Evolutionary conservation across 306 rosid genomes (phyloP).

Genomic region (Pyrus communis): DNA sequence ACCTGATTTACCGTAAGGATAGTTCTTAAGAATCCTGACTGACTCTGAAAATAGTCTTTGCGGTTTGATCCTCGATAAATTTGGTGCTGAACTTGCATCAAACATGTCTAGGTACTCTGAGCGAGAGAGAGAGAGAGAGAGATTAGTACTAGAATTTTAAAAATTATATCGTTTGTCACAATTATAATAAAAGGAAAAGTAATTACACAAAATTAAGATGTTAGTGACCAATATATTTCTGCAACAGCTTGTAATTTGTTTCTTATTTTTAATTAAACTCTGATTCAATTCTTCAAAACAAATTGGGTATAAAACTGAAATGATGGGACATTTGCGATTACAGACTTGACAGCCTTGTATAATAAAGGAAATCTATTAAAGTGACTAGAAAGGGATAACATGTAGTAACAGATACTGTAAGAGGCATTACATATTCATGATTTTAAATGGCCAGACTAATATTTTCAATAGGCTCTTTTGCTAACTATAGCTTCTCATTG

Average conservation of each 20-base stretch:
- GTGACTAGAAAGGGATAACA: background rate
- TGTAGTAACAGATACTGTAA: background rate
- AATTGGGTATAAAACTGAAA: background rate
- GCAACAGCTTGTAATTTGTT: no score
- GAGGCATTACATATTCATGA: background rate
- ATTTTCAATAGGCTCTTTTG: background rate
- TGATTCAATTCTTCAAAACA: background rate
- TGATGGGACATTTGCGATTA: background rate
- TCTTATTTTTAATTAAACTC: background rate
- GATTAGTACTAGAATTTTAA: background rate
- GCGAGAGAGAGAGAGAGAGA: conserved; percentile 5
- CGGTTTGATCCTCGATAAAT: conserved; percentile 62
- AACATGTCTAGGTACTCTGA: conserved; percentile 84
- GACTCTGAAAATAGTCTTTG: conserved; percentile 79
- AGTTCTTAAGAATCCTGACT: conserved; percentile 72
- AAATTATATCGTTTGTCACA: no score
- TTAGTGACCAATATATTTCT: background rate
- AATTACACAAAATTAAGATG: no score
- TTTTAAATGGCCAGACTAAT: background rate
- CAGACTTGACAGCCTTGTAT: background rate
- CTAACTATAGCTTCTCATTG: background rate
- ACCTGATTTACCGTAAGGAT: conserved; percentile 76
- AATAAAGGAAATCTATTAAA: background rate
- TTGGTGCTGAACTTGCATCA: conserved; percentile 28
- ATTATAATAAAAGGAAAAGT: no score